A percentile compares a stretch with the other conserved stretches of the same genome.
phyloP scores from a whole-genome alignment of 179 eudicot genomes.

The Spergularia azorica region DNA sequence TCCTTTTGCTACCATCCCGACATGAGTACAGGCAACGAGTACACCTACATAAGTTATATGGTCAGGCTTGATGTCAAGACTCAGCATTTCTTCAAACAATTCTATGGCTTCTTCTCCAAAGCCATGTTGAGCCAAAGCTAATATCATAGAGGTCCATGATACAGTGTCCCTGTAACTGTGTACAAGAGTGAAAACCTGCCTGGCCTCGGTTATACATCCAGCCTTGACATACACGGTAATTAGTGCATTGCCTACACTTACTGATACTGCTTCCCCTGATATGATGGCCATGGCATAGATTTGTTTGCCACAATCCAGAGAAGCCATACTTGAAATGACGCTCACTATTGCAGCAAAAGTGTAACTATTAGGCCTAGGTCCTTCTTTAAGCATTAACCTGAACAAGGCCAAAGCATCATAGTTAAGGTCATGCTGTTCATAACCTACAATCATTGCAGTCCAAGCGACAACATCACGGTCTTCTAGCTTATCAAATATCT shows the following conservation, averaged over 20 bases:
- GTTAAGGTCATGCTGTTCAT: conserved; percentile 47
- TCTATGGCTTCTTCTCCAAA: conserved; percentile 56
- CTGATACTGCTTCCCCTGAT: conserved; percentile 41
- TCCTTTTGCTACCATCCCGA: conserved; percentile 55
- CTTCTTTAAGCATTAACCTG: conserved; percentile 48
- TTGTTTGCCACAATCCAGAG: conserved; percentile 52
- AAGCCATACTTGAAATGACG: conserved; percentile 47
- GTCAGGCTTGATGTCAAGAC: conserved; percentile 47
- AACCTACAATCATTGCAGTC: conserved; percentile 68
- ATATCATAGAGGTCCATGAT: conserved; percentile 66
- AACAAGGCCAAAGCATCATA: conserved; percentile 47
- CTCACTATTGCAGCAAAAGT: conserved; percentile 56
- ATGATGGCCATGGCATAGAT: conserved; percentile 49
- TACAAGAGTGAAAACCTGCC: conserved; percentile 36
- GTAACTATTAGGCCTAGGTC: conserved; percentile 51
- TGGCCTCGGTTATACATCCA: conserved; percentile 46
- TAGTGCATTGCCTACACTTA: conserved; percentile 53
- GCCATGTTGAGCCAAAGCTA: conserved; percentile 63
- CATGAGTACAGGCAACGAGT: conserved; percentile 58
- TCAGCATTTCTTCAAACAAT: conserved; percentile 51
- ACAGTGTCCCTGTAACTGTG: conserved; percentile 39
- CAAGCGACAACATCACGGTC: conserved; percentile 52
- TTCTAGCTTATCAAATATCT: conserved; percentile 48
- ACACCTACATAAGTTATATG: conserved; percentile 62
- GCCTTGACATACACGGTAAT: conserved; percentile 59